Evolutionary conservation across 805 yeast species (phyloP), one percentile per base, ranked within the genome.

Genomic region (Cyberlindnera americana): DNA sequence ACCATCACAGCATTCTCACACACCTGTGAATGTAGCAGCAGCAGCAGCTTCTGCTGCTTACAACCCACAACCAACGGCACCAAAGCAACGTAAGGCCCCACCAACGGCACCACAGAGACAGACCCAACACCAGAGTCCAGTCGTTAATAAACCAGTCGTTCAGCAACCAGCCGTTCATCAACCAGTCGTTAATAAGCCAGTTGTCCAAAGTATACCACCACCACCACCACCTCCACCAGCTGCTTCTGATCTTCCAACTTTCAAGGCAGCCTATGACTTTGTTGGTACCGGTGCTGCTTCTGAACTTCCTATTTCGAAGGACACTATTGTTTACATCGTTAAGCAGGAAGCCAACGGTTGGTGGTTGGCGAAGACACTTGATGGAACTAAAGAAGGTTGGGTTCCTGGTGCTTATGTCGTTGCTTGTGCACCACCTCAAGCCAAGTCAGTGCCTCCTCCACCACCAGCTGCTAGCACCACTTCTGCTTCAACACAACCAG

Each of bases 351-450:
- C 81, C 33, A 90, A 86, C 46, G 96, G 96, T 14, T 93, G 99
- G 99, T 91, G 95, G 53, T 70, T 93, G 42, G 97, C 89, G 9
- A 84, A 83, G 59, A 70, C 78, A 24, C 60, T 82, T 45, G 90
- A 83, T 54, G 93, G 85, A 29, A 57, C 81, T 1, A 75, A 69
- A 41, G 93, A 89, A 60, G 99, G 99, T 5, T 93, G 99, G 99
- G 91, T 93, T 11, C 99, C 99, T 12, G 83, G 93, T 17, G 85
- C 90, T n/a, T 93, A 90, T 59, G 78, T 91, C 55, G 78, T 70
- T 16, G 78, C 76, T 44, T 74, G 75, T 48, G 75, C 72, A 5
- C 61, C 76, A 12, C 64, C 69, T 13, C 64, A 70, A 15, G 24
- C 73, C 12, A 52, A 66, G 15, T 40, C 64, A 33, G 18, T 46